Conservation (phyloP, 192 early-diverging fungal genomes). For the Fimicolochytrium jonesii region DNA sequence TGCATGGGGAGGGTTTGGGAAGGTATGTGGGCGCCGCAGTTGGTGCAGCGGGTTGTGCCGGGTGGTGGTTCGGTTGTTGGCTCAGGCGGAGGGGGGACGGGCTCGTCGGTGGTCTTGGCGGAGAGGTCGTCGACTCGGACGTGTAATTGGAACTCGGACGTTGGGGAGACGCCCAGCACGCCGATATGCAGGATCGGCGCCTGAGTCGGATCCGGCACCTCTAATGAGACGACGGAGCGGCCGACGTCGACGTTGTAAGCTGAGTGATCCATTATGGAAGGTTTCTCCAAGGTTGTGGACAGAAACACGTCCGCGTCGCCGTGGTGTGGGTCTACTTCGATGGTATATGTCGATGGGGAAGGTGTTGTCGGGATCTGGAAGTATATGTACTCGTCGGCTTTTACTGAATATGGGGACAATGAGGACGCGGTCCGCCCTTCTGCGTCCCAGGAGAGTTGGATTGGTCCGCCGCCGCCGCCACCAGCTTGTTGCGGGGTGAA, state of each 20-base stretch:
- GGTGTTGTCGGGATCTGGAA: slow-evolving; percentile 5
- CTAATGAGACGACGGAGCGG: background rate
- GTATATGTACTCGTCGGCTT: slow-evolving; percentile 8
- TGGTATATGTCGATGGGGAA: background rate
- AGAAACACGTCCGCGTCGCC: slow-evolving; percentile 39
- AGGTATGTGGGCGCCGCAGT: slow-evolving; percentile 70
- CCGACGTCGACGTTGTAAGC: slow-evolving; percentile 27
- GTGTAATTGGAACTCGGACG: background rate
- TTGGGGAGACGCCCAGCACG: slow-evolving; percentile 2
- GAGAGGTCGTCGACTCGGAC: background rate
- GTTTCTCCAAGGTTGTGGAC: slow-evolving; percentile 20
- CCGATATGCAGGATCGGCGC: slow-evolving; percentile 28
- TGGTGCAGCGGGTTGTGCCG: slow-evolving; percentile 50
- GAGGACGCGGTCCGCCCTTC: too few species aligned
- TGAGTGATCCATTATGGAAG: slow-evolving; percentile 29
- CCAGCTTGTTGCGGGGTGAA: background rate
- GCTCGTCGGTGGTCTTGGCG: too few species aligned
- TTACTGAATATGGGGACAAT: too few species aligned
- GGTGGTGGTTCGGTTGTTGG: background rate
- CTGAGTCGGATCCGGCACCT: too few species aligned
- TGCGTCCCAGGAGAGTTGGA: too few species aligned
- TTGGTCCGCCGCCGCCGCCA: background rate
- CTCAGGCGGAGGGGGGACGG: background rate
- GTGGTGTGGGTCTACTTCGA: background rate
- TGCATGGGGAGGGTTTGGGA: slow-evolving; percentile 62